Evolutionary conservation across 176 grass and related monocot species (phyloP).

Genomic region (Oryza brachyantha): DNA sequence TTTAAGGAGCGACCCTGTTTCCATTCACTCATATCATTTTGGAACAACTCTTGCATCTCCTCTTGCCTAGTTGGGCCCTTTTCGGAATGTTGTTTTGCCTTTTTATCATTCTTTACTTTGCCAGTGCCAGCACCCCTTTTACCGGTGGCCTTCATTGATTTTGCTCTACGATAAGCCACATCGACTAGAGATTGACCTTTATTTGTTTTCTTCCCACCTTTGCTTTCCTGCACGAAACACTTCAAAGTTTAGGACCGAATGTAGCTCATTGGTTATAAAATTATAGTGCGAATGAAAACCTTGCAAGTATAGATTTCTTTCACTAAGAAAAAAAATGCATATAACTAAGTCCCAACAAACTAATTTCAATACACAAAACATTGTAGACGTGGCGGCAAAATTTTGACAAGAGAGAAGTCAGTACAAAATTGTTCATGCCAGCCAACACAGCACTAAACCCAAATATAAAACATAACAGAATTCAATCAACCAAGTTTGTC

Average conservation of each 20-base stretch:
- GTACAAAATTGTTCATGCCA: background rate
- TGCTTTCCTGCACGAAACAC: conserved; percentile 37
- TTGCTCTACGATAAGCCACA: conserved; percentile 72
- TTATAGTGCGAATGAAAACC: background rate
- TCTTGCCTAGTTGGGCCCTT: conserved; percentile 59
- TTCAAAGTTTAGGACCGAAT: conserved; percentile 22
- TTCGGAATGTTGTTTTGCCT: conserved; percentile 46
- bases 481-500: background rate
- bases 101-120: conserved; percentile 54
- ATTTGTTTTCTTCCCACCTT: conserved; percentile 53
- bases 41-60: conserved; percentile 78
- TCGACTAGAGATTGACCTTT: conserved; percentile 70
- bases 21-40: conserved; percentile 87
- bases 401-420: background rate
- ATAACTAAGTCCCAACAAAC: background rate
- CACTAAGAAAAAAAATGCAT: background rate
- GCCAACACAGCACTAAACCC: background rate
- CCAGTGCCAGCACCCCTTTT: conserved; percentile 44
- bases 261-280: background rate
- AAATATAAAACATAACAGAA: background rate
- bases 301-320: background rate
- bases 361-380: background rate
- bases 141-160: conserved; percentile 62
- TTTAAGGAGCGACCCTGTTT: conserved; percentile 61
- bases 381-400: background rate